Percentiles rank a stretch among this genome's conserved stretches.
phyloP scores from a whole-genome alignment of 345 rosid genomes.

The Salix dunnii region DNA sequence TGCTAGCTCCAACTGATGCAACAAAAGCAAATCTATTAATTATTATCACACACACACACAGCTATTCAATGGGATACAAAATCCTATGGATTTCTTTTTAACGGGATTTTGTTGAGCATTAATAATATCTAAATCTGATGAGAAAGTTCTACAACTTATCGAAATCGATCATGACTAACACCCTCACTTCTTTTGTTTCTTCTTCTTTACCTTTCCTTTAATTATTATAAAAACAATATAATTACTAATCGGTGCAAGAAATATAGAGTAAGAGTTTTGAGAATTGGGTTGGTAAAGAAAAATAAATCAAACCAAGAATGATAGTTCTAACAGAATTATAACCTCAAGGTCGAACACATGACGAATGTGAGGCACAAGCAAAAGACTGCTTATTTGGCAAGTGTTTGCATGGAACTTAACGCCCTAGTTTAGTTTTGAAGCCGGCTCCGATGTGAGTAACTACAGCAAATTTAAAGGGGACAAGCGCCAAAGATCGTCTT shows the following conservation, averaged over 20 bases:
- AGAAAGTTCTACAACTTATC: not conserved
- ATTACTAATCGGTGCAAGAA: not conserved
- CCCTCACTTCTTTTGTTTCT: not conserved
- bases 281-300: not conserved
- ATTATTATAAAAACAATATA: not conserved
- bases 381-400: conserved; percentile 35
- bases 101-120: too few relatives aligned
- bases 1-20: not conserved
- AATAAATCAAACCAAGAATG: not conserved
- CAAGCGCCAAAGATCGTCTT: not conserved
- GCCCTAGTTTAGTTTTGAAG: not conserved
- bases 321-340: not conserved
- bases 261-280: not conserved
- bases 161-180: not conserved
- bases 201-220: not conserved
- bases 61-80: too few relatives aligned
- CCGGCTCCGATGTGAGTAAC: not conserved
- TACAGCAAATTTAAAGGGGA: not conserved
- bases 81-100: too few relatives aligned
- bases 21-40: not conserved
- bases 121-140: too few relatives aligned
- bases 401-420: conserved; percentile 35
- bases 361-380: conserved; percentile 34
- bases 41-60: too few relatives aligned
- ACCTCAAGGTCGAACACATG: conserved; percentile 28